These are phyloP conservation scores for Pachysandra terminalis DNA, from an alignment of 164 flowering plant species.

Conservation along the genomic window DNA sequence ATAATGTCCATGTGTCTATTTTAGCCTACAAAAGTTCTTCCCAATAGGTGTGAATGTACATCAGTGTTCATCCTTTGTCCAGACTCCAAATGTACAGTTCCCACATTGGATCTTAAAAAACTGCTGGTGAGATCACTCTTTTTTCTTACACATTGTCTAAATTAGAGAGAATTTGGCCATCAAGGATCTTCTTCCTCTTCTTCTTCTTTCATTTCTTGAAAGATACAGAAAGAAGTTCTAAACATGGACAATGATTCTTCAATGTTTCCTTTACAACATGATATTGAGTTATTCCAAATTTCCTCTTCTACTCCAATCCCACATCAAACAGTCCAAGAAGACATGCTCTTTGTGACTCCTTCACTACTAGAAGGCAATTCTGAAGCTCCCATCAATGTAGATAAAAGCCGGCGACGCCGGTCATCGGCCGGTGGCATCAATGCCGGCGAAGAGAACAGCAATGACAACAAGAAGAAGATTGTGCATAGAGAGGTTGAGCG, in stretches of 20 bases:
- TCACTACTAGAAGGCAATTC: background rate
- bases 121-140: background rate
- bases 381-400: background rate
- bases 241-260: background rate
- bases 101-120: background rate
- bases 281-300: background rate
- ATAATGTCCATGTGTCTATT: too few species aligned
- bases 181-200: background rate
- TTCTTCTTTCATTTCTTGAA: background rate
- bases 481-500: conserved; percentile 26
- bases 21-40: background rate
- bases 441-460: background rate
- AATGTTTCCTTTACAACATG: background rate
- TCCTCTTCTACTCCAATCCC: background rate
- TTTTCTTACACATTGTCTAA: too few species aligned
- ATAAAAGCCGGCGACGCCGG: background rate
- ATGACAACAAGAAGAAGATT: conserved; percentile 14
- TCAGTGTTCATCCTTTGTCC: too few species aligned
- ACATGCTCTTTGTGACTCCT: background rate
- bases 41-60: background rate
- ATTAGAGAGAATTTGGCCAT: conserved; percentile 1
- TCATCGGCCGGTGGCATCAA: background rate
- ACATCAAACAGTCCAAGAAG: background rate
- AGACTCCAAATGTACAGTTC: background rate
- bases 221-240: background rate